phyloP scores from a whole-genome alignment of 176 grass and related monocot species.

The Phoenix roebelenii region DNA sequence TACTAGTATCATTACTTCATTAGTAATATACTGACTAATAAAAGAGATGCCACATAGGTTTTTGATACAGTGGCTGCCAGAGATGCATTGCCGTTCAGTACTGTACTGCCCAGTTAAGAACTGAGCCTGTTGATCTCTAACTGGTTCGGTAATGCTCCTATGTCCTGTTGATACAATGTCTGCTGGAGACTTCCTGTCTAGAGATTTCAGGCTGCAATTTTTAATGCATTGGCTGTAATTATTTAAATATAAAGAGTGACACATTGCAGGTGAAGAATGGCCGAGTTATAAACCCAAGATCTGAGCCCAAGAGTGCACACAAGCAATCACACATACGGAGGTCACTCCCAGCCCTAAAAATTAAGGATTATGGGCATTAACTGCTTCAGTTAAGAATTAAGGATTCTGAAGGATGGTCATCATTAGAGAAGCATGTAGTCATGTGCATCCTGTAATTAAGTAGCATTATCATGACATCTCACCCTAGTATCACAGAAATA shows the following conservation, averaged over 20 bases:
- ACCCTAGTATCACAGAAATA: no score
- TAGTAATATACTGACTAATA: no score
- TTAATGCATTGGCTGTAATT: background rate
- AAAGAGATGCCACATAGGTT: background rate
- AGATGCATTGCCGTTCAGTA: no score
- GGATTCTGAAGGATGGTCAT: no score
- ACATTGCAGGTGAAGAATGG: conserved; percentile 30
- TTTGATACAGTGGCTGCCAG: conserved; percentile 6
- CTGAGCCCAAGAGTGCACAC: conserved; percentile 22
- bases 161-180: conserved; percentile 35
- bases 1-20: no score
- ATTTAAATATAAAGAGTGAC: conserved; percentile 12
- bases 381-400: no score
- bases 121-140: conserved; percentile 12
- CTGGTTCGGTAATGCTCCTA: conserved; percentile 27
- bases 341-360: conserved; percentile 19
- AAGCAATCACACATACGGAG: conserved; percentile 24
- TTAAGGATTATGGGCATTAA: background rate
- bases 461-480: no score
- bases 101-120: no score
- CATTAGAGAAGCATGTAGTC: no score
- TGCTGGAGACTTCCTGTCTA: conserved; percentile 55
- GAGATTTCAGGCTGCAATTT: conserved; percentile 19
- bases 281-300: conserved; percentile 23
- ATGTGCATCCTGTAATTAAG: no score